Conservation (phyloP, 768 basidiomycete species). For the Lentinula detonsa region DNA sequence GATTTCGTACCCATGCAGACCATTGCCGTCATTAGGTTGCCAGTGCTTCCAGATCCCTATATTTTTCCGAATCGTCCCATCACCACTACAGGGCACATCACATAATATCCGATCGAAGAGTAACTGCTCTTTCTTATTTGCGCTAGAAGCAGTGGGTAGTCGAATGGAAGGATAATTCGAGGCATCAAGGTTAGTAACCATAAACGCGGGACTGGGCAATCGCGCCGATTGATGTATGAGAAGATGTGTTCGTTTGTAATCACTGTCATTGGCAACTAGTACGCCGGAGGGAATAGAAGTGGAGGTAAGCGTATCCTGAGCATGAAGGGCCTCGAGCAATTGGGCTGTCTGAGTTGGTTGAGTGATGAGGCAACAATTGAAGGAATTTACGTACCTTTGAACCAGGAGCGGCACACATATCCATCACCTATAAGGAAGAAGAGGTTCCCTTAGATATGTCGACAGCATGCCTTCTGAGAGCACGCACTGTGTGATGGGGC, state of each 20-base stretch:
- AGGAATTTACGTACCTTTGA: conserved; percentile 61
- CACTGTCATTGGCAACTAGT: conserved; percentile 92
- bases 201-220: conserved; percentile 83
- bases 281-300: conserved; percentile 77
- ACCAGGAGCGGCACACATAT: conserved; percentile 98
- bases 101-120: conserved; percentile 91
- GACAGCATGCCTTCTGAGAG: background rate
- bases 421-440: conserved; percentile 56
- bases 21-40: conserved; percentile 85
- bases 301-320: conserved; percentile 58
- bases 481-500: conserved; percentile 74
- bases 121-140: conserved; percentile 43
- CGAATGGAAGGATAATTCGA: conserved; percentile 73
- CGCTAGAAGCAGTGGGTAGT: conserved; percentile 30
- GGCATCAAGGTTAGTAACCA: conserved; percentile 97
- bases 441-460: background rate
- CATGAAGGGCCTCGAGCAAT: conserved; percentile 91
- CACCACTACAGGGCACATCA: conserved; percentile 97
- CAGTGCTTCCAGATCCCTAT: conserved; percentile 91
- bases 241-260: conserved; percentile 90
- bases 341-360: conserved; percentile 69
- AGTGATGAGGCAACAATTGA: background rate
- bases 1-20: conserved; percentile 67
- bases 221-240: conserved; percentile 97
- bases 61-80: conserved; percentile 95